phyloP scores from a whole-genome alignment of 1,284 basidiomycete genomes.

The Cryptococcus sp. region DNA sequence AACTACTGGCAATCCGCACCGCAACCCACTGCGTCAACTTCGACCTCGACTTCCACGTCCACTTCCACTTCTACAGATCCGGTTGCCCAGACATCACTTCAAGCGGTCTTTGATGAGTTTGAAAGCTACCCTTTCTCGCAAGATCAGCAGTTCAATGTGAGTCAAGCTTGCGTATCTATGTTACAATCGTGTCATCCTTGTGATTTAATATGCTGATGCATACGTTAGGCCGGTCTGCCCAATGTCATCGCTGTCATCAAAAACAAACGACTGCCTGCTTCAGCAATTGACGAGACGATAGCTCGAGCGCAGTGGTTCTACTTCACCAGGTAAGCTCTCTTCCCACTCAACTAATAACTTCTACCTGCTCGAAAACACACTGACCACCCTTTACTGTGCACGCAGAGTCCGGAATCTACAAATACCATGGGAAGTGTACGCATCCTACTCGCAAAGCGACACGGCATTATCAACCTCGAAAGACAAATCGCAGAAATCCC shows the following conservation, averaged over 20 bases:
- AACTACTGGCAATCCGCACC: no score
- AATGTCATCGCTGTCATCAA: slow-evolving; percentile 39
- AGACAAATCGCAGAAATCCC: no score
- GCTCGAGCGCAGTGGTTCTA: slow-evolving; percentile 50
- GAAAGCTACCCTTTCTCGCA: slow-evolving; percentile 43
- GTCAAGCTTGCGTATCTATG: slow-evolving; percentile 9
- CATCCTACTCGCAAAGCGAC: slow-evolving; percentile 5
- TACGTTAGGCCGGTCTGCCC: slow-evolving; percentile 39
- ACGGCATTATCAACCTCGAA: neutral
- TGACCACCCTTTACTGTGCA: neutral
- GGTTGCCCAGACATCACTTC: neutral
- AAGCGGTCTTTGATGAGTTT: slow-evolving; percentile 32
- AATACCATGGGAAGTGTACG: slow-evolving; percentile 28
- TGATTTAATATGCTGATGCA: neutral
- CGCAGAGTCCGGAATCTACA: slow-evolving; percentile 11
- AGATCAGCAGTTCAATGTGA: slow-evolving; percentile 43
- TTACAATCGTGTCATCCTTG: neutral
- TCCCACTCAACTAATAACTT: neutral
- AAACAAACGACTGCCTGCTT: slow-evolving; percentile 22
- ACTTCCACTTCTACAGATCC: neutral
- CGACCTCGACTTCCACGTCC: neutral
- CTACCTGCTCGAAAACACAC: slow-evolving; percentile 1
- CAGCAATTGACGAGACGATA: slow-evolving; percentile 45
- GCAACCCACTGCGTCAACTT: neutral
- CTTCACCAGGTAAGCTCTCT: slow-evolving; percentile 33